These are phyloP conservation scores for Vitis rupestris DNA, from an alignment of 164 flowering plant genomes.

Conservation along the genomic window DNA sequence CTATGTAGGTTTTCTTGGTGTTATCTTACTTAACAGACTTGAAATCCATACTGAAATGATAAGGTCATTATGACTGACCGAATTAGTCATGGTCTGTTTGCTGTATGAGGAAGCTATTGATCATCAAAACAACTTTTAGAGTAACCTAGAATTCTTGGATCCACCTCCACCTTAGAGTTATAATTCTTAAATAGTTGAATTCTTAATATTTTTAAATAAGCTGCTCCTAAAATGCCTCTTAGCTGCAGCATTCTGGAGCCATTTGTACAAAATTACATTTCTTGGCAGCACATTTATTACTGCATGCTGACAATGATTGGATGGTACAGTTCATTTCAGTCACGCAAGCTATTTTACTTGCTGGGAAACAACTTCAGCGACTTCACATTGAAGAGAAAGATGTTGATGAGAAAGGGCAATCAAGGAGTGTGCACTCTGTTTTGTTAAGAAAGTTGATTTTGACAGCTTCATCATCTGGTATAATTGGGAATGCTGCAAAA, in stretches of 20 bases:
- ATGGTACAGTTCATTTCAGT: slow-evolving; percentile 74
- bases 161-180: background rate
- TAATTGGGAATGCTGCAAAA: slow-evolving; percentile 55
- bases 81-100: background rate
- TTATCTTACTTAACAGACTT: too few species aligned
- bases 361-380: slow-evolving; percentile 80
- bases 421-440: slow-evolving; percentile 39
- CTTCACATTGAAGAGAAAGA: slow-evolving; percentile 46
- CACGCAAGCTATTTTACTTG: slow-evolving; percentile 66
- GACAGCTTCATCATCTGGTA: slow-evolving; percentile 65
- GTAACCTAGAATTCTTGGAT: background rate
- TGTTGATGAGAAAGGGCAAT: slow-evolving; percentile 8
- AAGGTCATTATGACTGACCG: background rate
- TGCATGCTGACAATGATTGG: slow-evolving; percentile 16
- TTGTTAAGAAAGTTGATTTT: slow-evolving; percentile 68
- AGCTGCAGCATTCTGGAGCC: too few species aligned
- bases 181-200: background rate
- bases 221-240: background rate
- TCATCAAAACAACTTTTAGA: too few species aligned
- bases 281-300: background rate
- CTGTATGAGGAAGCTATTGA: background rate
- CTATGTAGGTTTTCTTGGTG: too few species aligned
- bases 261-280: too few species aligned
- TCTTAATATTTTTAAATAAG: background rate
- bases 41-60: too few species aligned